Evolutionary conservation across 306 rosid genomes (phyloP).

Genomic region (Prunus mume): DNA sequence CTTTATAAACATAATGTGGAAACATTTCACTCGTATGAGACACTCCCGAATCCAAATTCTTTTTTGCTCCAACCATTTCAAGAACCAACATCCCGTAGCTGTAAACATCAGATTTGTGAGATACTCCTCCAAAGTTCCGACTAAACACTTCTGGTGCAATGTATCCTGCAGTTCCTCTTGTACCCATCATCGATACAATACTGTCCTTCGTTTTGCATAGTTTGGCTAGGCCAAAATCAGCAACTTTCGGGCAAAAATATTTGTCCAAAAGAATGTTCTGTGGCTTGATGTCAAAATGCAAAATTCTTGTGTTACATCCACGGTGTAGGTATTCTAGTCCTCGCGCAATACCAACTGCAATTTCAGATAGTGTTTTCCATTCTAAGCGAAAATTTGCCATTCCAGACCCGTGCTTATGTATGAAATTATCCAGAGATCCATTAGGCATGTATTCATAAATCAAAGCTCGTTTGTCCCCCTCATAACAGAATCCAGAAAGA

Average conservation of each 20-base stretch:
- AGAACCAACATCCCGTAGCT: too few species aligned
- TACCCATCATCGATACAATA: not conserved
- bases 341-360: conserved; percentile 32
- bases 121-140: too few species aligned
- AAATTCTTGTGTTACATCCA: conserved; percentile 34
- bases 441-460: conserved; percentile 30
- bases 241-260: not conserved
- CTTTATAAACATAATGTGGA: too few species aligned
- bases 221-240: conserved; percentile 8
- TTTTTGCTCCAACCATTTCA: too few species aligned
- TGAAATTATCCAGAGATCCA: conserved; percentile 43
- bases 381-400: conserved; percentile 15
- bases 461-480: not conserved
- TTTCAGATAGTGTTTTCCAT: conserved; percentile 9
- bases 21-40: too few species aligned
- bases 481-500: conserved; percentile 38
- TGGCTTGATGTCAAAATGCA: conserved; percentile 36
- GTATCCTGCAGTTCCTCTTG: conserved; percentile 24
- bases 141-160: not conserved
- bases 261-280: conserved; percentile 11
- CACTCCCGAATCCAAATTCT: too few species aligned
- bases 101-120: too few species aligned
- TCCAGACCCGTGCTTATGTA: conserved; percentile 1
- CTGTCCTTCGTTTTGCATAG: not conserved
- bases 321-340: conserved; percentile 43